Evolutionary conservation across 2,329 filamentous ascomycete species (phyloP), one percentile per base, ranked within the genome.

Genomic region (Sporothrix variecibatus): DNA sequence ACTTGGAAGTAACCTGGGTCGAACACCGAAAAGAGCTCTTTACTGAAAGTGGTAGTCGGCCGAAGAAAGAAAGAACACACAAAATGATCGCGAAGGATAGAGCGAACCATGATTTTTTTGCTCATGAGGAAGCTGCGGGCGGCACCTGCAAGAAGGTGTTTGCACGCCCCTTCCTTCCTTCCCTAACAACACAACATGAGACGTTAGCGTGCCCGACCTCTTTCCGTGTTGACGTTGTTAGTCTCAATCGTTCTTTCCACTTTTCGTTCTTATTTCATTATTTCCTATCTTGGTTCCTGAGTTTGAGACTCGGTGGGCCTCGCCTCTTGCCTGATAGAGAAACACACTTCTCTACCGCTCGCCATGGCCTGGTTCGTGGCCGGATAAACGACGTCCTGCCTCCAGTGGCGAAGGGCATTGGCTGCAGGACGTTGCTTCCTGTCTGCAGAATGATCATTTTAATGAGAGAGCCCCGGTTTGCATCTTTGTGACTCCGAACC

Each of bases 1-100:
- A 73, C 65, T 64, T 71, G 40, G 67, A 40, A 73, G 49, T 65
- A 71, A 70, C 65, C 53, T 74, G 72, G 67, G 28, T 71, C 58
- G 28, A 60, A 15, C 56, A 60, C 28, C 7, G 58, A 31, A 6
- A 26, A 15, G 5, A 58, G 53, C 26, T 62, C 56, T 40, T 26
- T 23, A 23, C 64, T 69, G 20, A 40, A 62, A 58, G 69, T 46
- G 68, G 51, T n/a, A 64, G 23, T 11, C 4, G 38, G 38, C 38
- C 62, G 23, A 43, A n/a, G 31, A 64, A 34, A 56, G 6, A 60
- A 17, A 64, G 20, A 9, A n/a, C 20, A 43, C 17, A 64, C 11
- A n/a, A 23, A 31, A 20, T 64, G 20, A 20, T 40, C 60, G 38
- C n/a, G n/a, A 40, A 40, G 38, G 60, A 43, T 26, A 43, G 34